A percentile compares a stretch with the other conserved stretches of the same genome.
Conservation (phyloP, 768 basidiomycete species). For the Hygrophoropsis aurantiaca region DNA sequence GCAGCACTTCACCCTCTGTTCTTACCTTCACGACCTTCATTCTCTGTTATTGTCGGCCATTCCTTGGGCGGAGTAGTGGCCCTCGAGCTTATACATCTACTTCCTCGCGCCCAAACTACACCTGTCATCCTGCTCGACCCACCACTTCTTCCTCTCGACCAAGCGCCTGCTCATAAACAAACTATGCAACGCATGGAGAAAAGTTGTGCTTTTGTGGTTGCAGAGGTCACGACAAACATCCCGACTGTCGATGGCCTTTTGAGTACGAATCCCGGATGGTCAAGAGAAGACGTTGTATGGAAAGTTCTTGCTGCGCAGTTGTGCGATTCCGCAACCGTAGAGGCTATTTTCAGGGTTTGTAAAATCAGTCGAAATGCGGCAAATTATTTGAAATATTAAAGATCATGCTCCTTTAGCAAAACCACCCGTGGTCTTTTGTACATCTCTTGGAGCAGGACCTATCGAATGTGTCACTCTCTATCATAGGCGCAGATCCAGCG, state of each 20-base stretch:
- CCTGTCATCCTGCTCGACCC: conserved; percentile 20
- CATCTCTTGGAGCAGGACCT: conserved; percentile 5
- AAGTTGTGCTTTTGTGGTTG: not conserved
- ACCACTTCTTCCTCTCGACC: conserved; percentile 5
- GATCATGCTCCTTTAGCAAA: conserved; percentile 17
- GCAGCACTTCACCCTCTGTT: conserved; percentile 14
- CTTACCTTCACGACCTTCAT: not conserved
- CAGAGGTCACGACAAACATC: conserved; percentile 1
- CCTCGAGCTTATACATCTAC: conserved; percentile 10
- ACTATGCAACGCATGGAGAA: not conserved
- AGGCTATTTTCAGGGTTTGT: not conserved
- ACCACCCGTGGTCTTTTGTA: conserved; percentile 19
- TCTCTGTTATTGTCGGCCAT: conserved; percentile 15
- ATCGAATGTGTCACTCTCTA: conserved; percentile 8
- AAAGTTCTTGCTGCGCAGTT: not conserved
- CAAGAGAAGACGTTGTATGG: not conserved
- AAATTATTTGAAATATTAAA: not conserved
- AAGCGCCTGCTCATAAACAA: not conserved
- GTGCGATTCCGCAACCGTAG: not conserved
- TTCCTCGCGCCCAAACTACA: conserved; percentile 8
- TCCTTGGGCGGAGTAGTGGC: conserved; percentile 20
- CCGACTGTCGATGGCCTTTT: not conserved
- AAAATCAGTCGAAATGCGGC: not conserved
- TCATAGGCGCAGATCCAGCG: conserved; percentile 14
- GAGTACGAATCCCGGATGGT: not conserved